A percentile compares a stretch with the other conserved stretches of the same genome.
These are phyloP conservation scores for Choanephora cucurbitarum DNA, from an alignment of 371 early-diverging fungal species.

Conservation along the genomic window DNA sequence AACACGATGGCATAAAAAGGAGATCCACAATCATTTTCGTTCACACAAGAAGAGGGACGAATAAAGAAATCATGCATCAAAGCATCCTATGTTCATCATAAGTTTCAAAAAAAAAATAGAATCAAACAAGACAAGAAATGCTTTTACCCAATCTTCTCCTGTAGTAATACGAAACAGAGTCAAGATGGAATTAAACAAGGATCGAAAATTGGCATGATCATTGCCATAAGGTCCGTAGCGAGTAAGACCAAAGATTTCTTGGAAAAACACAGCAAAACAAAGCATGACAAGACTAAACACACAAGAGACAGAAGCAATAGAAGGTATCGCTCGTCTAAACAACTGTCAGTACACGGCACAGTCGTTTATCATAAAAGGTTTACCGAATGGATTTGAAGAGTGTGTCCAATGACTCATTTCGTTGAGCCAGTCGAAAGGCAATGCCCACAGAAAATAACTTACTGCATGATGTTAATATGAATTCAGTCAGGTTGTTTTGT, in stretches of 20 bases:
- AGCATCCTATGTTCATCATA: conserved; percentile 46
- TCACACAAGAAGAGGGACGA: conserved; percentile 39
- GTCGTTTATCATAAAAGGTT: conserved; percentile 6
- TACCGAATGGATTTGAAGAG: conserved; percentile 50
- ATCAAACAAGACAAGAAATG: too few species aligned
- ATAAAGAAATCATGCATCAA: conserved; percentile 59
- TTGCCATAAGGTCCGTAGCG: conserved; percentile 53
- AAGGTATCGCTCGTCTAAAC: conserved; percentile 46
- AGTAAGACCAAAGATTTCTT: conserved; percentile 51
- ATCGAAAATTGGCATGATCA: conserved; percentile 50
- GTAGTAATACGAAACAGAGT: conserved; percentile 57
- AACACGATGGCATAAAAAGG: conserved; percentile 38
- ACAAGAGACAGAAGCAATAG: conserved; percentile 48
- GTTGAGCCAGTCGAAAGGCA: conserved; percentile 52
- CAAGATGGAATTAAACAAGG: conserved; percentile 39
- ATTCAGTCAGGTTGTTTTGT: conserved; percentile 3
- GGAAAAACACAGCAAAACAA: conserved; percentile 52
- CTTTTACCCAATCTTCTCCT: conserved; percentile 57
- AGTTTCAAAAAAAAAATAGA: not conserved
- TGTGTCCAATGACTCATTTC: conserved; percentile 51
- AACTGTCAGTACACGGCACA: not conserved
- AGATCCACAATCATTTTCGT: conserved; percentile 51
- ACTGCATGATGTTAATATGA: conserved; percentile 7
- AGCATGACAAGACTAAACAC: conserved; percentile 47
- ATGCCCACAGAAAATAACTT: conserved; percentile 42